Conservation (phyloP, 257 asterid species). For the Craterostigma plantagineum region DNA sequence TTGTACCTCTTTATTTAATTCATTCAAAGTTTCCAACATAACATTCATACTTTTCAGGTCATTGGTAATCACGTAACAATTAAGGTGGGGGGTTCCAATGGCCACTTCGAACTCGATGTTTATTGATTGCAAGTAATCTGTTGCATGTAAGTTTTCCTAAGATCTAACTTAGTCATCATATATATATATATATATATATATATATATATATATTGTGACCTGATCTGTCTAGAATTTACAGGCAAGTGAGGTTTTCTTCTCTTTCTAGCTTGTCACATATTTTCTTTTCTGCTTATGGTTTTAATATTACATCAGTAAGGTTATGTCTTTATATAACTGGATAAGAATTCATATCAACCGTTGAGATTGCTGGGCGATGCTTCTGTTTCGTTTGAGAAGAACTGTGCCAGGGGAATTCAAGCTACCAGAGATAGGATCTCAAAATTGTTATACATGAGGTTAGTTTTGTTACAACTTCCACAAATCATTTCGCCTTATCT, state of each 20-base stretch:
- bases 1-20: too few species aligned
- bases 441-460: constrained; percentile 81
- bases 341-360: too few species aligned
- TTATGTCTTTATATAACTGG: too few species aligned
- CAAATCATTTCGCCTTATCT: constrained; percentile 2
- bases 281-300: too few species aligned
- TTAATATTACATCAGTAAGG: background rate
- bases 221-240: too few species aligned
- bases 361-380: too few species aligned
- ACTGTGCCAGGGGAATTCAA: constrained; percentile 84
- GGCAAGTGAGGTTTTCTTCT: too few species aligned
- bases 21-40: too few species aligned
- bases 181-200: too few species aligned
- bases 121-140: constrained; percentile 77
- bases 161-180: background rate
- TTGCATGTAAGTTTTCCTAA: constrained; percentile 41
- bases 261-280: too few species aligned
- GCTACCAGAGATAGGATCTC: constrained; percentile 80
- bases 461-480: constrained; percentile 12
- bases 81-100: constrained; percentile 86
- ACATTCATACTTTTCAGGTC: constrained; percentile 15
- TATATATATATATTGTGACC: too few species aligned
- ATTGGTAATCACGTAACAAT: constrained; percentile 91
- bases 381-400: constrained; percentile 86
- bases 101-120: too few species aligned